Base-by-base conservation (phyloP, 1,284 basidiomycete genomes). In the Pseudozyma flocculosa region DNA sequence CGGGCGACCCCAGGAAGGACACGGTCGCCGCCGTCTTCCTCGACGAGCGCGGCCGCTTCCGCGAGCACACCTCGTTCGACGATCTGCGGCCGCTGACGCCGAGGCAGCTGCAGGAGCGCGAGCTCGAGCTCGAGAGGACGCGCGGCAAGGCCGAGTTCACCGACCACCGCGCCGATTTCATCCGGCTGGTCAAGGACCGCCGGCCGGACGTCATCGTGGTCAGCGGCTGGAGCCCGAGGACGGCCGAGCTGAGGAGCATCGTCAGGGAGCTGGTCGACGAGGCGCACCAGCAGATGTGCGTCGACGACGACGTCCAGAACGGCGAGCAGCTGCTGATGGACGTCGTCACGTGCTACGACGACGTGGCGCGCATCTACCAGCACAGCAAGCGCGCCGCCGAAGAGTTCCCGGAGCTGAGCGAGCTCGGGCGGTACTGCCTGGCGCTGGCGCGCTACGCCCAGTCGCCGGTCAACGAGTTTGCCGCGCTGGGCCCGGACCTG, bases 391-490 rank as follows among this genome's bases (percentile, higher is more conserved):
- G 93, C 39, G 92, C 91, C 0, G 82, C 84, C 34, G 86, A 86
- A 52, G 95, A 99, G 79, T 93, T 92, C 76, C 87, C 87, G 39
- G 84, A 88, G 1, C 81, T 96, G 40, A 86, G 87, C 1, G 80
- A 85, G 17, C 86, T 88, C 44, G 88, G 87, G n/a, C 89, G 90
- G 77, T 99, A 97, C 77, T 97, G 94, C 68, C 84, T 98, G 42
- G 96, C 90, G 44, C 80, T 99, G 62, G 93, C 93, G 38, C 86
- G 95, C 50, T 98, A 95, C 77, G 84, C 85, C 11, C 95, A 98
- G 79, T 94, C 87, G 72, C 95, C 95, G 1, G 80, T 99, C 69
- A 73, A 73, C 45, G 74, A 78, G 46, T 78, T 75, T 49, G 73
- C 73, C 1, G 67, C 73, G 15, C 66, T 76, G 2, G 71, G 71